These are phyloP conservation scores for Aspergillus sp. DNA, from an alignment of 2,329 filamentous ascomycete species.

Conservation along the genomic window DNA sequence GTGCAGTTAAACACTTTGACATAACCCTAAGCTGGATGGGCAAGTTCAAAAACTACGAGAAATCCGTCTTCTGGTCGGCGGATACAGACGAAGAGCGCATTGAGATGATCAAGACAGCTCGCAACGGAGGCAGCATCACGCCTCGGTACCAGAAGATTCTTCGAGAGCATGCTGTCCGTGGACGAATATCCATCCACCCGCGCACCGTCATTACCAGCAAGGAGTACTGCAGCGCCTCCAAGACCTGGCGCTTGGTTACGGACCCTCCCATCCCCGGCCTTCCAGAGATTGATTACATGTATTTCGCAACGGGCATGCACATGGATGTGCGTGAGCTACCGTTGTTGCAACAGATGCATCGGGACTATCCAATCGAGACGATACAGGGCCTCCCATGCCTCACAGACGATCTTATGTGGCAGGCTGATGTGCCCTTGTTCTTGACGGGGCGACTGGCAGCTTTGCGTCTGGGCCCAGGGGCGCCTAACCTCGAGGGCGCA, in stretches of 20 bases:
- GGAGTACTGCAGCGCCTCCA: slow-evolving; percentile 48
- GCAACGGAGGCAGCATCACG: slow-evolving; percentile 75
- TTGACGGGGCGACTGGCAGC: slow-evolving; percentile 67
- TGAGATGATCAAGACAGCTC: slow-evolving; percentile 64
- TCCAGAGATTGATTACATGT: slow-evolving; percentile 63
- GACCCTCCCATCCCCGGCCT: slow-evolving; percentile 54
- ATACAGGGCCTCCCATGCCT: slow-evolving; percentile 70
- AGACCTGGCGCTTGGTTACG: slow-evolving; percentile 55
- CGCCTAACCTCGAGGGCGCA: slow-evolving; percentile 72
- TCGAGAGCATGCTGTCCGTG: slow-evolving; percentile 56
- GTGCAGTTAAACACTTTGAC: slow-evolving; percentile 70
- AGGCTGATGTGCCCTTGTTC: slow-evolving; percentile 70
- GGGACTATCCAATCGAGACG: slow-evolving; percentile 60
- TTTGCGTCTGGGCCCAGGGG: slow-evolving; percentile 69
- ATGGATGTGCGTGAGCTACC: slow-evolving; percentile 62
- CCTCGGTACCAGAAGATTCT: slow-evolving; percentile 67
- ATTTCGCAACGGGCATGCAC: slow-evolving; percentile 72
- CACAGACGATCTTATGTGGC: slow-evolving; percentile 76
- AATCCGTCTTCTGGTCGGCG: slow-evolving; percentile 74
- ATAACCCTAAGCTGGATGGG: slow-evolving; percentile 76
- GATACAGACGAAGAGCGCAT: slow-evolving; percentile 69
- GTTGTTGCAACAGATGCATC: slow-evolving; percentile 60
- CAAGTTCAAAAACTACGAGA: slow-evolving; percentile 76
- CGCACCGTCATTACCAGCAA: slow-evolving; percentile 58
- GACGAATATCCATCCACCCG: slow-evolving; percentile 57